Evolutionary conservation across 2,329 filamentous ascomycete species (phyloP).

Genomic region (Sphaerulina vaccinii): DNA sequence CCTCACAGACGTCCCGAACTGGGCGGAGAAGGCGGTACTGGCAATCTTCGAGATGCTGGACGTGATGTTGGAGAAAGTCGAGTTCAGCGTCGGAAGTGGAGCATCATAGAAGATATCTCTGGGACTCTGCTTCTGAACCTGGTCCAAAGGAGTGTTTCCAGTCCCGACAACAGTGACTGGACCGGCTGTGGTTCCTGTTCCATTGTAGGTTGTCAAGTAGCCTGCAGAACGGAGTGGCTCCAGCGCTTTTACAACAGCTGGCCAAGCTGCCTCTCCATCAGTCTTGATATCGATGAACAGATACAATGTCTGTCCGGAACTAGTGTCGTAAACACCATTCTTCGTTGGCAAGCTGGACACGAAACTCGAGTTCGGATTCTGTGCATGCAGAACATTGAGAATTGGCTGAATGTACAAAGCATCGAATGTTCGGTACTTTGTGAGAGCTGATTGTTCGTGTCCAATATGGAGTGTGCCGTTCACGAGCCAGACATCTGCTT

Average conservation of each 20-base stretch:
- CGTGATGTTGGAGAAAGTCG: conserved; percentile 48
- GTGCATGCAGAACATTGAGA: conserved; percentile 53
- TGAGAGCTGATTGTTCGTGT: conserved; percentile 55
- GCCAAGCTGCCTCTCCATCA: conserved; percentile 54
- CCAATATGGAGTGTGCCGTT: conserved; percentile 58
- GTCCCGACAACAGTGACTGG: conserved; percentile 64
- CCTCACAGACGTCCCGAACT: conserved; percentile 41
- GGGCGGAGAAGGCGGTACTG: conserved; percentile 50
- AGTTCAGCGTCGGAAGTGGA: conserved; percentile 48
- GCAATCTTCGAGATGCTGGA: conserved; percentile 54
- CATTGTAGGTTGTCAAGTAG: conserved; percentile 55
- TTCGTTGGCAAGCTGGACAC: conserved; percentile 45
- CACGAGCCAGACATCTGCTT: conserved; percentile 61
- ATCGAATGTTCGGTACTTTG: conserved; percentile 53
- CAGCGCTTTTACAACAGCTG: conserved; percentile 56
- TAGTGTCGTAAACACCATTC: conserved; percentile 62
- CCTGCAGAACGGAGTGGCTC: conserved; percentile 55
- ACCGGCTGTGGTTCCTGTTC: conserved; percentile 46
- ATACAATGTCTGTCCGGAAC: conserved; percentile 58
- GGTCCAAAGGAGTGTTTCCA: conserved; percentile 52
- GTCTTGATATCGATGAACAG: conserved; percentile 66
- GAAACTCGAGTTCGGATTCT: conserved; percentile 57
- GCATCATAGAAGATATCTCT: conserved; percentile 60
- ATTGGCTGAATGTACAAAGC: conserved; percentile 62
- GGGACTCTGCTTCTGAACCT: conserved; percentile 47